phyloP scores from a whole-genome alignment of 1,284 basidiomycete species.

The Melampsora americana region DNA sequence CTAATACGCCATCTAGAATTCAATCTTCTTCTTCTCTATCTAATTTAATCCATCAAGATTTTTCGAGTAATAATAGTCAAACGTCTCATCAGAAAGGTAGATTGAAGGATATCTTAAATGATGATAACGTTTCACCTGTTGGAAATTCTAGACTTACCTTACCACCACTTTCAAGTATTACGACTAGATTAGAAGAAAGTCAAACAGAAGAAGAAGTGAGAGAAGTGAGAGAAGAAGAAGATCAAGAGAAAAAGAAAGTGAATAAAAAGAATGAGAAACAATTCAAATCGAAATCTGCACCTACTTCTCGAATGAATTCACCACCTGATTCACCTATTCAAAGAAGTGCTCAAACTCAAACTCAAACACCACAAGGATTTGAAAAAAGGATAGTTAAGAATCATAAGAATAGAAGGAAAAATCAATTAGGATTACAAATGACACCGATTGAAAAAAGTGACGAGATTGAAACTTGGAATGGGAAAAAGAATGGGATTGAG shows the following conservation, averaged over 20 bases:
- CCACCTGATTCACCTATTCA: constrained; percentile 33
- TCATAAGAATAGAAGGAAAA: constrained; percentile 16
- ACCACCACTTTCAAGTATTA: constrained; percentile 31
- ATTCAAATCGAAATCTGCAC: constrained; percentile 28
- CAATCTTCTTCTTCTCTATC: too few species aligned
- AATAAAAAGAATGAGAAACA: too few species aligned
- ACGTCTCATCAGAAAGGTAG: neutral
- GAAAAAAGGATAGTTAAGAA: neutral
- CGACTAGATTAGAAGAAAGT: too few species aligned
- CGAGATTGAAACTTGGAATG: too few species aligned
- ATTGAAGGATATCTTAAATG: constrained; percentile 37
- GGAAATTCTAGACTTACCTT: constrained; percentile 11
- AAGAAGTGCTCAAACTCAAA: constrained; percentile 4
- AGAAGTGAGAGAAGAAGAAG: too few species aligned
- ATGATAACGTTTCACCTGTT: neutral
- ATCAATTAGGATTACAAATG: constrained; percentile 38
- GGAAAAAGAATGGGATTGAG: too few species aligned
- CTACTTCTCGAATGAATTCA: constrained; percentile 36
- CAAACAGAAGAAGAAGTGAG: too few species aligned
- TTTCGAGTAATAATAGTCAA: too few species aligned
- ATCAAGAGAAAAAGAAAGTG: too few species aligned
- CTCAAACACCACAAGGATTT: constrained; percentile 17
- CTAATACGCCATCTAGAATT: too few species aligned
- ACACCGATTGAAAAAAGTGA: constrained; percentile 27
- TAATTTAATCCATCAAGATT: too few species aligned